Evolutionary conservation across 1,139 yeast species (phyloP), one percentile per base, ranked within the genome.

Genomic region (Schwanniomyces etchellsii): DNA sequence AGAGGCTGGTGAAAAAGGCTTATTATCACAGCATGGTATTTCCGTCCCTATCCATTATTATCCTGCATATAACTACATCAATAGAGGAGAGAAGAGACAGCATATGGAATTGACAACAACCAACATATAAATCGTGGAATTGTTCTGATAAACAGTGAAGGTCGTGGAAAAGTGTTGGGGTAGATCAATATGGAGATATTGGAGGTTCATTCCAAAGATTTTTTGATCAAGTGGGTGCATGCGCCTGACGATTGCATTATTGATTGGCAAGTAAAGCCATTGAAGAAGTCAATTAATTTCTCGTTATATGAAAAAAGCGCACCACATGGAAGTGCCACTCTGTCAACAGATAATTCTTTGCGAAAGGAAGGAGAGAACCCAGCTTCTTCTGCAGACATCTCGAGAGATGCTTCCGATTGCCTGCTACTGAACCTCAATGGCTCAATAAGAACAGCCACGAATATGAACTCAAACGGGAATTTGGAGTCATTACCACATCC

Each of bases 141-240:
- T n/a, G n/a, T n/a, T n/a, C n/a, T n/a, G n/a, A n/a, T n/a, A n/a
- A n/a, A n/a, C n/a, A n/a, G n/a, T n/a, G n/a, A n/a, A n/a, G n/a
- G n/a, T n/a, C n/a, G n/a, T n/a, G n/a, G n/a, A n/a, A n/a, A n/a
- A n/a, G n/a, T n/a, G n/a, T n/a, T n/a, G n/a, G n/a, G n/a, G n/a
- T n/a, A n/a, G n/a, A n/a, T n/a, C n/a, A n/a, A 23, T 10, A 83
- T 82, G 93, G 96, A 88, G 55, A 79, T 89, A 2, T 70, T 91
- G 35, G 96, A 89, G 55, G 77, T 91, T 26, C 95, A 89, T 47
- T 81, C 94, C 32, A 83, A 85, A 52, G 83, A 91, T 36, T 89
- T 84, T 49, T 74, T 88, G 42, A 83, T 89, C 47, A 85, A 89
- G 46, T 91, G 97, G 97, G 77, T 88, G 36, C 74, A 78, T 40